phyloP scores from a whole-genome alignment of 2,329 filamentous ascomycete species.

The Cercospora nicotianae region DNA sequence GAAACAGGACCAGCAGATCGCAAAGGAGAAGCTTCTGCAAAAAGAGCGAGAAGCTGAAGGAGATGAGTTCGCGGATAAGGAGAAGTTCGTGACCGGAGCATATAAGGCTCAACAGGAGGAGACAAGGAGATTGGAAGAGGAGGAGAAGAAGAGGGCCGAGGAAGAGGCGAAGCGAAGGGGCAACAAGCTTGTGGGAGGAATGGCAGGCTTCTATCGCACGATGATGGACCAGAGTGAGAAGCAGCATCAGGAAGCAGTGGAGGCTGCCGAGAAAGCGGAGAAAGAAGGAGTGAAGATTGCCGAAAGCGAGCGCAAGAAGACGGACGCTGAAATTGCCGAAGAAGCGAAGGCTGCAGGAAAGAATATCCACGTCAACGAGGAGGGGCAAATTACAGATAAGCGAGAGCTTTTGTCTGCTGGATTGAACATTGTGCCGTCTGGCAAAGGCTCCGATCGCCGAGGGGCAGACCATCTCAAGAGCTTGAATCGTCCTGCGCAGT shows the following conservation, averaged over 20 bases:
- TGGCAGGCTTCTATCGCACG: conserved; percentile 76
- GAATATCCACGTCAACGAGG: conserved; percentile 73
- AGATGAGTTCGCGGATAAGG: conserved; percentile 77
- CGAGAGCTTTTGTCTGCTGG: conserved; percentile 74
- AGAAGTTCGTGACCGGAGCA: conserved; percentile 81
- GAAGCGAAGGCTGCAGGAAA: conserved; percentile 65
- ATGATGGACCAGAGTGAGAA: conserved; percentile 70
- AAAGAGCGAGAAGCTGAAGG: conserved; percentile 77
- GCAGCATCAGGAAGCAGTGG: conserved; percentile 67
- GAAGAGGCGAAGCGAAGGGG: conserved; percentile 65
- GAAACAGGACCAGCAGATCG: conserved; percentile 74
- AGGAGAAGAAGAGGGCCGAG: conserved; percentile 67
- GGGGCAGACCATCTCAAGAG: conserved; percentile 37
- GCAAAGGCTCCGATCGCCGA: conserved; percentile 25
- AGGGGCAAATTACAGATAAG: conserved; percentile 81
- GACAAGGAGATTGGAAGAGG: conserved; percentile 66
- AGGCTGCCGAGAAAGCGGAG: conserved; percentile 57
- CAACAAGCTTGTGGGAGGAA: conserved; percentile 57
- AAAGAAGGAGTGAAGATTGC: conserved; percentile 37
- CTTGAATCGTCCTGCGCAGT: conserved; percentile 30
- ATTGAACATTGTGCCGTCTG: conserved; percentile 62
- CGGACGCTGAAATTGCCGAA: conserved; percentile 62
- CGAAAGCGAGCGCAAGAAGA: conserved; percentile 41
- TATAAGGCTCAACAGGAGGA: conserved; percentile 82
- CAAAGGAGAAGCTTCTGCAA: conserved; percentile 77